Evolutionary conservation across 2,329 filamentous ascomycete species (phyloP), one percentile per base, ranked within the genome.

Genomic region (Cladosporium velox): DNA sequence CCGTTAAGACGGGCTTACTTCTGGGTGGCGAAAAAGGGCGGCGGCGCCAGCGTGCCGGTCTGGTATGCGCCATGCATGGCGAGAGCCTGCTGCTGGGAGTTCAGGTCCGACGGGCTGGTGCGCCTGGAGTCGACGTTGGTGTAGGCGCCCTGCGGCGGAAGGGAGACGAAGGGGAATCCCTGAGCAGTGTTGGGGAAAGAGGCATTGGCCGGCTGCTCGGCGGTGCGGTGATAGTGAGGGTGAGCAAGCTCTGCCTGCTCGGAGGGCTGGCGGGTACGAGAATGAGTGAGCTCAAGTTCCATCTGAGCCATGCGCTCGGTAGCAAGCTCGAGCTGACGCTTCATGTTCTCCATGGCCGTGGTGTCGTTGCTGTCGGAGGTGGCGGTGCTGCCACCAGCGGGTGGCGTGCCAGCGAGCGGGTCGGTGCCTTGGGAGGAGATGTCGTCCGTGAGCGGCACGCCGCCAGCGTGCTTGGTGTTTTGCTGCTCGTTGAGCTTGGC

Each of bases 401-500:
- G 69, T 47, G 73, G 72, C 4, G 71, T 70, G 74, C 65, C 65
- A 5, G 71, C 69, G 66, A 73, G 75, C 18, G 75, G 75, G 62
- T 76, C 71, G 58, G 75, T 76, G 67, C 64, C 65, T 35, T 70
- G 72, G 11, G 71, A 73, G 26, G 70, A 71, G 66, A 76, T 72
- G 67, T 79, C 80, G 51, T 73, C 71, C 32, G 67, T 68, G 38
- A 67, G 44, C 21, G 71, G 67, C 5, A 73, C 71, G 63, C 83
- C 85, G 52, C 86, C 75, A 62, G 82, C 81, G 66, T 86, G 82
- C 67, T 84, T 85, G 73, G 24, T 59, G 21, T 59, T 64, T 51
- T 90, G 87, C 73, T 92, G 90, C 76, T 93, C 88, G n/a, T 87
- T 87, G 58, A 94, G 83, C 75, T 89, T 90, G 65, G 89, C 87